phyloP scores from a whole-genome alignment of 2,329 filamentous ascomycete genomes.

The Neopestalotiopsis rosae region DNA sequence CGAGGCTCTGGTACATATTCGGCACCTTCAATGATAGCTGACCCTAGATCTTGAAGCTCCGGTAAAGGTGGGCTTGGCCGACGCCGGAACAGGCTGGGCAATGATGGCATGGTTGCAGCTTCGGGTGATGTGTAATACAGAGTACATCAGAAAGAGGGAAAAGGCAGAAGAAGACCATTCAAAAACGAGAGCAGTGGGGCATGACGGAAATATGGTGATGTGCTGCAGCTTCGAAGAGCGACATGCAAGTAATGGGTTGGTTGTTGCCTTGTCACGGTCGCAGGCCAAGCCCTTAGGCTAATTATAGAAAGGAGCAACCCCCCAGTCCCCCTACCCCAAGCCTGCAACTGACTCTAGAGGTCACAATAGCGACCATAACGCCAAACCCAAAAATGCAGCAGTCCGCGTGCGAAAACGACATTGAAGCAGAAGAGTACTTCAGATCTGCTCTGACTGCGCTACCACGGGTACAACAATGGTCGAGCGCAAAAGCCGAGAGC shows the following conservation, averaged over 20 bases:
- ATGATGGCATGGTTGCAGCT: not conserved
- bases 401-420: no score
- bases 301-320: no score
- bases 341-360: no score
- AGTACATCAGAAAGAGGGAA: not conserved
- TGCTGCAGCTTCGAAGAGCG: not conserved
- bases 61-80: not conserved
- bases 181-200: not conserved
- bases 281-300: no score
- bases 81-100: slow-evolving; percentile 7
- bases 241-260: not conserved
- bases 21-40: slow-evolving; percentile 1
- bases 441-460: no score
- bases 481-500: no score
- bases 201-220: not conserved
- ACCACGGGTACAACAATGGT: no score
- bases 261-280: not conserved
- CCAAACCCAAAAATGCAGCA: no score
- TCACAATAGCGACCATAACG: no score
- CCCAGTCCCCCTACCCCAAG: no score
- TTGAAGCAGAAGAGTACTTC: no score
- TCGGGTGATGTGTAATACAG: no score
- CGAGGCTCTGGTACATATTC: slow-evolving; percentile 7
- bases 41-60: slow-evolving; percentile 3
- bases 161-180: not conserved